Evolutionary conservation across 176 grass and related monocot species (phyloP).

Genomic region (Juncus effusus): DNA sequence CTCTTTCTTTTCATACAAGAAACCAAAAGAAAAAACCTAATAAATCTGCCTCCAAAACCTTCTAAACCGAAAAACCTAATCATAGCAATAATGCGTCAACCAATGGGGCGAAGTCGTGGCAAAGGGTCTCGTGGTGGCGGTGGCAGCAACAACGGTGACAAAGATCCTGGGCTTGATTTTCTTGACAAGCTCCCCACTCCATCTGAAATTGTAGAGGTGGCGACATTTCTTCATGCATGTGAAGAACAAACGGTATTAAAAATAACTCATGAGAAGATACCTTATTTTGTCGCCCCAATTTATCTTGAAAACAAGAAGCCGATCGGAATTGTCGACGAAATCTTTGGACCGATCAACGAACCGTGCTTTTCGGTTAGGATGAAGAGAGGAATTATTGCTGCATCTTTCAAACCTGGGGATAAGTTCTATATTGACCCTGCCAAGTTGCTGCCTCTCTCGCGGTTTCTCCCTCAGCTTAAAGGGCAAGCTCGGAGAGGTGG

Average conservation of each 20-base stretch:
- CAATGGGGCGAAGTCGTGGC: constrained; percentile 57
- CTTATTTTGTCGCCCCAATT: constrained; percentile 90
- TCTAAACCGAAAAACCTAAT: background rate
- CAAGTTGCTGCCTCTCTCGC: constrained; percentile 79
- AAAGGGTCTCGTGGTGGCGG: constrained; percentile 27
- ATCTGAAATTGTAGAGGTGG: constrained; percentile 79
- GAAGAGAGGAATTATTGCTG: constrained; percentile 79
- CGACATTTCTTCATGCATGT: constrained; percentile 82
- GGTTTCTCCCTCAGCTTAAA: constrained; percentile 85
- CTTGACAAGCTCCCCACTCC: constrained; percentile 75
- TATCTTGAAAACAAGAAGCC: constrained; percentile 92
- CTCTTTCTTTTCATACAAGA: background rate
- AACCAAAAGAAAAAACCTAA: constrained; percentile 32
- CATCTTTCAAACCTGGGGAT: constrained; percentile 62
- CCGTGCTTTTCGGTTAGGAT: constrained; percentile 94
- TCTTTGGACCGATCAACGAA: constrained; percentile 98
- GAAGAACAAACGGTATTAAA: constrained; percentile 84
- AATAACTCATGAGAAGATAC: constrained; percentile 96
- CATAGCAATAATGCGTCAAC: constrained; percentile 53
- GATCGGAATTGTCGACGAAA: constrained; percentile 96
- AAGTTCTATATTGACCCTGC: constrained; percentile 90
- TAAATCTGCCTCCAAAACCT: constrained; percentile 21
- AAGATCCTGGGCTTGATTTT: constrained; percentile 44
- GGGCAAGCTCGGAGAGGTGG: constrained; percentile 36
- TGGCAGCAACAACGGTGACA: constrained; percentile 25